These are phyloP conservation scores for Fusarium haematococcum DNA, from an alignment of 2,329 filamentous ascomycete species.

Conservation along the genomic window DNA sequence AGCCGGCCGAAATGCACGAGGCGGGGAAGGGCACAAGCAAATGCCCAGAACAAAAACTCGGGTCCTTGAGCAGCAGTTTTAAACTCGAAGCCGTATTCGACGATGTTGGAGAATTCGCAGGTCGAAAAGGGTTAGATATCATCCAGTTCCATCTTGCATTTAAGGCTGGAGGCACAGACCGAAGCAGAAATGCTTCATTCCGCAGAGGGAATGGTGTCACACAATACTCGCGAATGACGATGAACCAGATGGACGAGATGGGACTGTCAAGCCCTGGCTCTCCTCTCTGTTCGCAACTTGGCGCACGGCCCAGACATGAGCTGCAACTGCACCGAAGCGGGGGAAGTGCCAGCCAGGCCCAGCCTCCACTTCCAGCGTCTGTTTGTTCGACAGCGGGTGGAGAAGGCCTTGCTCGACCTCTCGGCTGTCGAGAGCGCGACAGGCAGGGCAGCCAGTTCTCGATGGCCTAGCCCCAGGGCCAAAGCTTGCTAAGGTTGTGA, in stretches of 20 bases:
- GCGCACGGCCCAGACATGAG: slow-evolving; percentile 36
- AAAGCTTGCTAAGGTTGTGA: slow-evolving; percentile 31
- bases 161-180: slow-evolving; percentile 43
- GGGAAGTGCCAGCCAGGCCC: slow-evolving; percentile 38
- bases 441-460: slow-evolving; percentile 8
- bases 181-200: slow-evolving; percentile 45
- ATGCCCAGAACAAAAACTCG: not conserved
- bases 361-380: slow-evolving; percentile 22
- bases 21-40: slow-evolving; percentile 10
- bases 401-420: slow-evolving; percentile 7
- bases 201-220: slow-evolving; percentile 42
- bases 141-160: slow-evolving; percentile 43
- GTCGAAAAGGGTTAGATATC: slow-evolving; percentile 38
- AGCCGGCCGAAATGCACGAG: slow-evolving; percentile 24
- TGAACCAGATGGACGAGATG: slow-evolving; percentile 42
- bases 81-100: not conserved
- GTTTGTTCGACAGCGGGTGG: slow-evolving; percentile 27
- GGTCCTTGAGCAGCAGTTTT: not conserved
- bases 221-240: slow-evolving; percentile 42
- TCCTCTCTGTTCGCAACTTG: slow-evolving; percentile 25
- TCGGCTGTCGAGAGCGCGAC: slow-evolving; percentile 6
- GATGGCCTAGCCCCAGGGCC: slow-evolving; percentile 11
- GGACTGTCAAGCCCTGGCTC: slow-evolving; percentile 38
- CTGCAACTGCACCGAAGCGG: slow-evolving; percentile 30
- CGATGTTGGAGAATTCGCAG: not conserved